phyloP scores from a whole-genome alignment of 495 filamentous ascomycete genomes.

The Wilcoxina mikolae region DNA sequence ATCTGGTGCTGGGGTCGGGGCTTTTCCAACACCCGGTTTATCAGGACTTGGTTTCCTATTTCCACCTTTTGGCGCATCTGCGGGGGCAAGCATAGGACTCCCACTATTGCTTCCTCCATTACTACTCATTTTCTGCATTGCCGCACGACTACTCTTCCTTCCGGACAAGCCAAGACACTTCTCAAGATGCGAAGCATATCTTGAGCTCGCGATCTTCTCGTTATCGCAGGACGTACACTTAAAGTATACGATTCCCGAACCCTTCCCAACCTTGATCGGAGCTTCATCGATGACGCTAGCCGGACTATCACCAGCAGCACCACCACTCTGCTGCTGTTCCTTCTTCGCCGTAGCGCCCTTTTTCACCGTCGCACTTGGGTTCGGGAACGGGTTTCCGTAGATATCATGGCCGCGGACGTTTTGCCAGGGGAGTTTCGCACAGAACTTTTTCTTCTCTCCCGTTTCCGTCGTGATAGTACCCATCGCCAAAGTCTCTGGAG shows the following conservation, averaged over 20 bases:
- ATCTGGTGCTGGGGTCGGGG: neutral
- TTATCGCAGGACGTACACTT: constrained; percentile 20
- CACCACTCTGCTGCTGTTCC: constrained; percentile 9
- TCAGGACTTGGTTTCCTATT: constrained; percentile 23
- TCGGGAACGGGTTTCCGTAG: constrained; percentile 27
- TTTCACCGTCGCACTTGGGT: constrained; percentile 13
- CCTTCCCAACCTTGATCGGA: constrained; percentile 14
- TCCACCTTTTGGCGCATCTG: constrained; percentile 9
- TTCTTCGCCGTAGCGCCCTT: constrained; percentile 10
- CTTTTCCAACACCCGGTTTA: constrained; percentile 10
- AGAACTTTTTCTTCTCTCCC: constrained; percentile 24
- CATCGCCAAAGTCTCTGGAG: constrained; percentile 7
- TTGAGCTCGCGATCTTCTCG: constrained; percentile 14
- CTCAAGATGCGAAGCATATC: constrained; percentile 22
- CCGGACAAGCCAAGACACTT: constrained; percentile 25
- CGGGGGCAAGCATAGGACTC: constrained; percentile 21
- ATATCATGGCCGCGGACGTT: constrained; percentile 19
- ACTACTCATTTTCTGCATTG: constrained; percentile 26
- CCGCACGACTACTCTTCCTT: constrained; percentile 20
- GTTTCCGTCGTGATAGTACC: neutral
- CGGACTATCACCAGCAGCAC: constrained; percentile 12
- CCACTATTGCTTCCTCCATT: constrained; percentile 13
- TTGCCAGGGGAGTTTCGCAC: constrained; percentile 20
- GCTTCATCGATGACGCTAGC: neutral
- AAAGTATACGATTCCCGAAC: constrained; percentile 15